Conservation (phyloP, 495 filamentous ascomycete species). For the Tuber umbilicatum region DNA sequence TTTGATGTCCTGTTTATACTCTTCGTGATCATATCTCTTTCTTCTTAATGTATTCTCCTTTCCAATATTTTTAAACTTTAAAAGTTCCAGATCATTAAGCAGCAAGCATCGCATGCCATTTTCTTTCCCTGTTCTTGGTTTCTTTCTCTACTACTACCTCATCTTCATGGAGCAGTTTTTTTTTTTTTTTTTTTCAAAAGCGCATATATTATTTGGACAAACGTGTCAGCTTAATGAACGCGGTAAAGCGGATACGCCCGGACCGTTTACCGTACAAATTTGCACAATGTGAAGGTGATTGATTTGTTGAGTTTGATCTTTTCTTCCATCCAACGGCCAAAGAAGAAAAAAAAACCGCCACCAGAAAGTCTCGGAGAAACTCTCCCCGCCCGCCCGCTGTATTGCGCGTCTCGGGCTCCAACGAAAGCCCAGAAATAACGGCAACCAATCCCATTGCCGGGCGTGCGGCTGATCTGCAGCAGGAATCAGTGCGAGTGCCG, state of each 20-base stretch:
- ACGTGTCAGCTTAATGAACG: background rate
- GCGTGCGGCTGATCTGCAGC: background rate
- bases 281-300: background rate
- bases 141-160: constrained; percentile 1
- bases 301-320: background rate
- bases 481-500: background rate
- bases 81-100: constrained; percentile 9
- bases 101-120: constrained; percentile 8
- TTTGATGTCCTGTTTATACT: constrained; percentile 8
- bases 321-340: background rate
- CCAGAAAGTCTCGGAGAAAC: background rate
- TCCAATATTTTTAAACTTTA: background rate
- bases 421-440: background rate
- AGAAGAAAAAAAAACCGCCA: background rate
- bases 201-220: background rate
- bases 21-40: constrained; percentile 21
- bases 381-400: background rate
- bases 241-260: background rate
- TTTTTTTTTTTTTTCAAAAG: background rate
- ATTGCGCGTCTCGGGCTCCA: background rate
- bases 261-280: background rate
- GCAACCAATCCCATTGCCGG: background rate
- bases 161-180: background rate
- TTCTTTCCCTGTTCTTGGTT: constrained; percentile 2
- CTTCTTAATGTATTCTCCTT: constrained; percentile 12